phyloP scores from a whole-genome alignment of 495 filamentous ascomycete species.

The Aspergillus nidulans region DNA sequence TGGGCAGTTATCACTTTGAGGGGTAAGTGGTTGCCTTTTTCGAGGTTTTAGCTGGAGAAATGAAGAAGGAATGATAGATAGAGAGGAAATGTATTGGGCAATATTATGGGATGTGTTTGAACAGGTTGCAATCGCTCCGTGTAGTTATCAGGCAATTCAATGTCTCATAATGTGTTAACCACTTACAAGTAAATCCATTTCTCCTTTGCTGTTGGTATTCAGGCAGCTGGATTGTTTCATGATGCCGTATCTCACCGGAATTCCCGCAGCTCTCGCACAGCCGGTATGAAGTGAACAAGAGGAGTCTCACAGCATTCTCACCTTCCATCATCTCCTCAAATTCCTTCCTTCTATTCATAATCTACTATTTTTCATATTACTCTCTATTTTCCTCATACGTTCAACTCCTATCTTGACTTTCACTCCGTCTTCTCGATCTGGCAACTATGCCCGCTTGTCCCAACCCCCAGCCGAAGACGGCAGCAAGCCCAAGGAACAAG shows the following conservation, averaged over 20 bases:
- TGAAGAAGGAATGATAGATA: not conserved
- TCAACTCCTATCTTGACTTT: not conserved
- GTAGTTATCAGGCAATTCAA: not conserved
- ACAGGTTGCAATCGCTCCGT: not conserved
- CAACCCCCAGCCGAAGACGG: not conserved
- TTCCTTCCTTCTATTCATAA: not conserved
- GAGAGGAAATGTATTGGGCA: too few relatives aligned
- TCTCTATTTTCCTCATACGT: not conserved
- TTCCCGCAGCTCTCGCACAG: not conserved
- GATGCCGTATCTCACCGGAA: not conserved
- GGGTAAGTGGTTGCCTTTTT: constrained; percentile 74
- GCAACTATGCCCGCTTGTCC: too few relatives aligned
- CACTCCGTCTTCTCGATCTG: too few relatives aligned
- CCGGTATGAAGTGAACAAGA: not conserved
- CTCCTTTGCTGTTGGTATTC: not conserved
- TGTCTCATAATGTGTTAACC: not conserved
- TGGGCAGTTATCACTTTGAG: constrained; percentile 90
- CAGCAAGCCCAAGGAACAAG: not conserved
- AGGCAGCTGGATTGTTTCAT: not conserved
- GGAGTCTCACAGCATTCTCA: not conserved
- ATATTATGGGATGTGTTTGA: too few relatives aligned
- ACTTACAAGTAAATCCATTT: not conserved
- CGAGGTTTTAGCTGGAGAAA: constrained; percentile 2
- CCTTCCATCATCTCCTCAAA: not conserved
- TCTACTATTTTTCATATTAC: not conserved